Evolutionary conservation across 352 stramenopile genomes (phyloP).

Genomic region (Phytophthora gonapodyides): DNA sequence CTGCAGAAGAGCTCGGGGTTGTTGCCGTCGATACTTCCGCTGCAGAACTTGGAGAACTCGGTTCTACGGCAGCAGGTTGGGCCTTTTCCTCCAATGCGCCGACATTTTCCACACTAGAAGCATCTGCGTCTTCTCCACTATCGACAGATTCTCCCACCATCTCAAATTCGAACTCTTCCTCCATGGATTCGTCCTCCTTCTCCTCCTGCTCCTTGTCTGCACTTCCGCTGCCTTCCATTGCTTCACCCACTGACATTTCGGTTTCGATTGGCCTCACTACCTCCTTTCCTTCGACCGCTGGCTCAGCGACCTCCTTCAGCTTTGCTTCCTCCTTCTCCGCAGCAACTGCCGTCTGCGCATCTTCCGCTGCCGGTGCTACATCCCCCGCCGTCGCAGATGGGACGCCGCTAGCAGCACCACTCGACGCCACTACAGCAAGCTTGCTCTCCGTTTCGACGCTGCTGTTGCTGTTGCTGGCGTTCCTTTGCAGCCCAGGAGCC

Average conservation of each 20-base stretch:
- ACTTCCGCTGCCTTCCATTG: background rate
- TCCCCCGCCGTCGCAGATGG: background rate
- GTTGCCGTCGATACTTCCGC: background rate
- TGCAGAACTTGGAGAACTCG: background rate
- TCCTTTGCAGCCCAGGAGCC: background rate
- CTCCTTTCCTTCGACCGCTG: slow-evolving; percentile 1
- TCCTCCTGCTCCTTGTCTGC: slow-evolving; percentile 3
- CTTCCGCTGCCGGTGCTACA: background rate
- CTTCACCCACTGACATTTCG: background rate
- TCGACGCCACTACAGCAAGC: background rate
- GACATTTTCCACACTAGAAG: slow-evolving; percentile 17
- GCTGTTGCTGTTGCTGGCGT: background rate
- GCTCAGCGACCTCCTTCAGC: background rate
- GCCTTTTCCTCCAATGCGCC: slow-evolving; percentile 8
- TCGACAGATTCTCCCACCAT: slow-evolving; percentile 8
- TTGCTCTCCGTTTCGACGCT: background rate
- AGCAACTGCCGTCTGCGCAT: background rate
- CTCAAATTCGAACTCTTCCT: slow-evolving; percentile 25
- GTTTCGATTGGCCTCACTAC: too few species aligned
- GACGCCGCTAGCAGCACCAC: background rate
- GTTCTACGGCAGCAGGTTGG: background rate
- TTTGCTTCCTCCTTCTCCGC: slow-evolving; percentile 10
- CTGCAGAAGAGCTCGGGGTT: background rate
- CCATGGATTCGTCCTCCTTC: slow-evolving; percentile 6
- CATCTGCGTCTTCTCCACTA: slow-evolving; percentile 18